Conservation (phyloP, 2,329 filamentous ascomycete genomes). For the Colletotrichum sansevieriae region DNA sequence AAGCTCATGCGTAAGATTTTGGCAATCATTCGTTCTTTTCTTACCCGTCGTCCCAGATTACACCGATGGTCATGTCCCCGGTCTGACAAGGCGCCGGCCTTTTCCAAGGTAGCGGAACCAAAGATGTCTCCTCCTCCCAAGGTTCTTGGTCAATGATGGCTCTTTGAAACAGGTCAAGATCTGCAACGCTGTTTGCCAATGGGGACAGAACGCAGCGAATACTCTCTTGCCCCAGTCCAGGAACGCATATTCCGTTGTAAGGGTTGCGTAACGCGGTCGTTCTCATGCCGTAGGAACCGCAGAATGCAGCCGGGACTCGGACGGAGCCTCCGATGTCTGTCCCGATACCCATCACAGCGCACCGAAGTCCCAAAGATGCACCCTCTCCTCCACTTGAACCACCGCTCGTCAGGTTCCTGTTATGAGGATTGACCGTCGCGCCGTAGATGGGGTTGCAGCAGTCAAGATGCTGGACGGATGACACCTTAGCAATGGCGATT, state of each 20-base stretch:
- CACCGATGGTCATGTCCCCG: slow-evolving; percentile 40
- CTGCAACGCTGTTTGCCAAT: slow-evolving; percentile 47
- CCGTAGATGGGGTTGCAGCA: slow-evolving; percentile 56
- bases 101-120: slow-evolving; percentile 57
- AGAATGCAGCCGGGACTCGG: slow-evolving; percentile 58
- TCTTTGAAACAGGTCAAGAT: slow-evolving; percentile 54
- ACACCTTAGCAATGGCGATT: rapidly evolving
- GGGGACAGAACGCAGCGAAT: slow-evolving; percentile 48
- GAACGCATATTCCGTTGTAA: slow-evolving; percentile 46
- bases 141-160: slow-evolving; percentile 54
- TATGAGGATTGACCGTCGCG: slow-evolving; percentile 55
- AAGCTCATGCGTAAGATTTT: background rate
- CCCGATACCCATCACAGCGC: slow-evolving; percentile 57
- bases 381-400: slow-evolving; percentile 60
- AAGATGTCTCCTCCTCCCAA: slow-evolving; percentile 56
- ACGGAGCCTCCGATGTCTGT: slow-evolving; percentile 63
- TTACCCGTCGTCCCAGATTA: slow-evolving; percentile 46
- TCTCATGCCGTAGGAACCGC: slow-evolving; percentile 57
- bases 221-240: slow-evolving; percentile 51
- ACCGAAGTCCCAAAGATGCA: slow-evolving; percentile 55
- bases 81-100: slow-evolving; percentile 39
- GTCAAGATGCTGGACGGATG: slow-evolving; percentile 43
- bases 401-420: slow-evolving; percentile 54
- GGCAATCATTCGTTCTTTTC: background rate
- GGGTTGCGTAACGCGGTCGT: slow-evolving; percentile 53